Base-by-base conservation (phyloP, 148 eudicot genomes). In the Hydrangea macrophylla region DNA sequence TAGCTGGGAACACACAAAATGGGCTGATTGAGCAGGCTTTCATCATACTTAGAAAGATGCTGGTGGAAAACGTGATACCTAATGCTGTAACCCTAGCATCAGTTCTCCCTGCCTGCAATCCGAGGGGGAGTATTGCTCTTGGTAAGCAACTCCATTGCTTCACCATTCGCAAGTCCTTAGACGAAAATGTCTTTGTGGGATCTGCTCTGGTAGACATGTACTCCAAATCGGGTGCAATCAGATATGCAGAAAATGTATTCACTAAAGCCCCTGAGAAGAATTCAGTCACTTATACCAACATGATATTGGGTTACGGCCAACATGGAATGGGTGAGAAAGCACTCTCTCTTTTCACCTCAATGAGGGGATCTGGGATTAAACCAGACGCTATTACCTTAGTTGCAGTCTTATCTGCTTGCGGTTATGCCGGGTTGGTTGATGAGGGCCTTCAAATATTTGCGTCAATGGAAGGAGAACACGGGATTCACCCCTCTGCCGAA, bases 281-380 rank as follows among this genome's bases (percentile, higher is more conserved):
- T 65, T 45, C 81, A 30, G 90, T 89, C 36, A 84, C 88, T 37
- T 89, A 80, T 79, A 89, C 90, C 1, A 89, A 79, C 69, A 89
- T 89, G 95, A 89, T 86, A 64, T 73, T 79, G 81, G 95, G 84
- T 30, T 86, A 82, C 55, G 95, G 83, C 17, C 95, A 86, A 71
- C 87, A 89, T 69, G 95, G 95, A 22, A 82, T 84, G 90, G 89
- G 90, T 15, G 64, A 55, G 70, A 64, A 26, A 69, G 86, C 90
- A 36, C 55, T 86, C 13, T 32, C 54, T 57, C 67, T 89, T 33
- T 89, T 89, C 22, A 27, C 65, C 56, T 83, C 87, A 27, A 84
- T 86, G 95, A 67, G 67, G 70, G 64, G 69, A 28, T 64, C 33
- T 37, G 83, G 81, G 23, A 33, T 82, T 6, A 73, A 50, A 54